A percentile compares a stretch with the other conserved stretches of the same genome.
These are phyloP conservation scores for Gracilaria gracilis DNA, from an alignment of 23 red algal genomes.

Conservation along the genomic window DNA sequence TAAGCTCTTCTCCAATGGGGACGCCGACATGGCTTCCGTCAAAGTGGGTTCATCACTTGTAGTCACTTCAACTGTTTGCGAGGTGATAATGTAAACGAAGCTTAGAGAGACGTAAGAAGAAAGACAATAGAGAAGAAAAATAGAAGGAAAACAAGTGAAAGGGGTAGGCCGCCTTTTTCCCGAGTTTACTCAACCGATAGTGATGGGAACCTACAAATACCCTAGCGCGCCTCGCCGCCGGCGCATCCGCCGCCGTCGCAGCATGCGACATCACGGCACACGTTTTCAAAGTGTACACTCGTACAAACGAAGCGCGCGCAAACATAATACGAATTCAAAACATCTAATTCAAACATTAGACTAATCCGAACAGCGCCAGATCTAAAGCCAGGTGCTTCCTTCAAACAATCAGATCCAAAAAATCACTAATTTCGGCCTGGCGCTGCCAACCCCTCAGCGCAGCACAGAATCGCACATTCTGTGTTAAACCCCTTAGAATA, in stretches of 20 bases:
- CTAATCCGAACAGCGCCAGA: not conserved
- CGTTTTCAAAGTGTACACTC: not conserved
- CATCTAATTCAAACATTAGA: not conserved
- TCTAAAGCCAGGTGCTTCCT: not conserved
- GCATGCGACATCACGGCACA: not conserved
- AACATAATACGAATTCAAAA: not conserved
- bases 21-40: too few species aligned
- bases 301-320: not conserved
- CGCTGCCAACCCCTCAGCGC: not conserved
- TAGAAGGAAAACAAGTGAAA: not conserved
- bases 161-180: not conserved
- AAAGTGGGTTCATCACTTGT: too few species aligned
- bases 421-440: not conserved
- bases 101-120: too few species aligned
- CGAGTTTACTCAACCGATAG: not conserved
- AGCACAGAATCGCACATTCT: not conserved
- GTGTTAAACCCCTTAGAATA: too few species aligned
- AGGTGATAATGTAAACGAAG: too few species aligned
- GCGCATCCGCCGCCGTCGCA: not conserved
- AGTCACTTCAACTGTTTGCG: too few species aligned
- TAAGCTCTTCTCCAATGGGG: too few species aligned
- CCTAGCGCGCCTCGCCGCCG: not conserved
- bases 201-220: slow-evolving; percentile 8
- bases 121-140: not conserved
- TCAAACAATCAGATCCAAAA: not conserved